Base-by-base conservation (phyloP, 495 filamentous ascomycete genomes). In the Aspergillus hancockii region DNA sequence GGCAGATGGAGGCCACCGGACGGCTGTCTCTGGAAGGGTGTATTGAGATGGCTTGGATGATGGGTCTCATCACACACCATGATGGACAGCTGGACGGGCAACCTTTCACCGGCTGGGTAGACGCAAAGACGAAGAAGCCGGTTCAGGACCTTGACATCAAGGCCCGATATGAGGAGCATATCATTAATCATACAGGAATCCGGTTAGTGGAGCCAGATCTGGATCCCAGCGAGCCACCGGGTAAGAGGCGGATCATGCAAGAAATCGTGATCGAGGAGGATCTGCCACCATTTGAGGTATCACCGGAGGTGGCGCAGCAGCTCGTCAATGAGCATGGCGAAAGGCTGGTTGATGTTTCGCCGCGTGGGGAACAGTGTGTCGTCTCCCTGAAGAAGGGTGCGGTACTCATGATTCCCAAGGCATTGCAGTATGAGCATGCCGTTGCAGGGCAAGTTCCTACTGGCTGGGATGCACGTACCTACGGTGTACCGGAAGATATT, bases 31-130 rank as follows among this genome's bases (percentile, higher is more conserved):
- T 98, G 18, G 94, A 98, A 74, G 94, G 94, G 18, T 98, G 94
- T 68, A 88, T 99, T 58, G 94, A 99, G 75, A 98, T 99, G 94
- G 92, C 94, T 30, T 99, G 94, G 94, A 90, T 99, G 69, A 99
- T 98, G 94, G 95, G 95, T 58, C 87, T 98, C 57, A 98, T 99
- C 75, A 96, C 90, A 78, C 95, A 99, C 71, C 91, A 96, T 78
- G 97, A 98, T 62, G 95, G 94, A 16, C 90, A 91, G 8, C 87
- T 99, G 70, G 98, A 98, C 77, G 94, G 95, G 69, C 88, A 96
- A 78, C 86, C 88, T 41, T 98, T 98, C 75, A 90, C 94, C 51
- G 94, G 94, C 56, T 99, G 94, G 94, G 92, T 98, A 54, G 94
- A 99, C 67, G 83, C 84, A 59, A 97, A 97, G 84, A 87, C 90